These are phyloP conservation scores for Xenoacremonium recifei DNA, from an alignment of 2,329 filamentous ascomycete genomes.

Conservation along the genomic window DNA sequence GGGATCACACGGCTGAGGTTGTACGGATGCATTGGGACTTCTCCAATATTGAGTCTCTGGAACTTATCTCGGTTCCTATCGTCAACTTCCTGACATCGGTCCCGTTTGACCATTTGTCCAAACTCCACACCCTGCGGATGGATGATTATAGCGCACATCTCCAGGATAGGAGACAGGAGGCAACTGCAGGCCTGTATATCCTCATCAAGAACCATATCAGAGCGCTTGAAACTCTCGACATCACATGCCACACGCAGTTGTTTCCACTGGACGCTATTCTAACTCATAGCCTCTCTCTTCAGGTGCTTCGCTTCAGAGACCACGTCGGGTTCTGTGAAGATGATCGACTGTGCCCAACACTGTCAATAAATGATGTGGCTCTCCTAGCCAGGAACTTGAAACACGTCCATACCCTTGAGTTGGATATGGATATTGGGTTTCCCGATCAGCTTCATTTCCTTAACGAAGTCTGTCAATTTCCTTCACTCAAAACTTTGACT, in stretches of 20 bases:
- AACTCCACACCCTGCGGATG: conserved; percentile 37
- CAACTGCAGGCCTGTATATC: conserved; percentile 36
- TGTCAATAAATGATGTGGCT: conserved; percentile 33
- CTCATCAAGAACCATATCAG: conserved; percentile 38
- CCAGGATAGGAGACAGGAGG: conserved; percentile 35
- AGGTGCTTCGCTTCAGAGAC: conserved; percentile 41
- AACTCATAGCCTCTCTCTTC: conserved; percentile 37
- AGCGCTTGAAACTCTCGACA: conserved; percentile 35
- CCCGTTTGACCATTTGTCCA: conserved; percentile 32
- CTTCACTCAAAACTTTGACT: conserved; percentile 37
- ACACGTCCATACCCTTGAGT: conserved; percentile 39
- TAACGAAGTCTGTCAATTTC: conserved; percentile 37
- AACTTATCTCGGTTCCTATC: conserved; percentile 43
- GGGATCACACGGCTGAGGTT: conserved; percentile 40
- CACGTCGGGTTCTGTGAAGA: conserved; percentile 46
- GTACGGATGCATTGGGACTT: conserved; percentile 47
- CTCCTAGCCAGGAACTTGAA: conserved; percentile 31
- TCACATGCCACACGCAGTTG: conserved; percentile 40
- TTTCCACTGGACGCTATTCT: conserved; percentile 41
- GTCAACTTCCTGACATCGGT: conserved; percentile 45
- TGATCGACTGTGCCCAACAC: conserved; percentile 39
- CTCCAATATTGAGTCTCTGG: conserved; percentile 38
- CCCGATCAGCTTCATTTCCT: conserved; percentile 39
- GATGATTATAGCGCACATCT: conserved; percentile 46
- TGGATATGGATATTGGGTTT: conserved; percentile 44